Percentiles rank a stretch among this genome's conserved stretches.
phyloP scores from a whole-genome alignment of 306 rosid species.

The Coriaria nepalensis region DNA sequence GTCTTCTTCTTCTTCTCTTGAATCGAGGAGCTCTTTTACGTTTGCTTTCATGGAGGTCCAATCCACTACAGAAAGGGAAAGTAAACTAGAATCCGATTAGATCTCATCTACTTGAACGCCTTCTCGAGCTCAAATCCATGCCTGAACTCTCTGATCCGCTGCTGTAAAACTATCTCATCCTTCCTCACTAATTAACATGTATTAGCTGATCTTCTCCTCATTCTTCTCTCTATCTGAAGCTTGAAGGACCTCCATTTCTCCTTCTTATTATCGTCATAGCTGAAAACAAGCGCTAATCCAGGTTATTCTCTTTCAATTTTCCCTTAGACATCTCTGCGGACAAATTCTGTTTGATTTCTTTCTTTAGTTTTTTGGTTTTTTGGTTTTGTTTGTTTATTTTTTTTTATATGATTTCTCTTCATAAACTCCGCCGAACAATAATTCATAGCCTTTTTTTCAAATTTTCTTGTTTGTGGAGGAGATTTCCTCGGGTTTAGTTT shows the following conservation, averaged over 20 bases:
- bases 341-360: neutral
- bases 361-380: no score
- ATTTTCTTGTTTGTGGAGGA: no score
- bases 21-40: constrained; percentile 53
- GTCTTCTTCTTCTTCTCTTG: constrained; percentile 27
- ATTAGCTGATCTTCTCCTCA: constrained; percentile 17
- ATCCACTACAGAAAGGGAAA: constrained; percentile 10
- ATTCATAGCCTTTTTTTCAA: no score
- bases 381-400: no score
- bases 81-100: constrained; percentile 18
- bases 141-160: constrained; percentile 9
- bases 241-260: constrained; percentile 14
- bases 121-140: constrained; percentile 9
- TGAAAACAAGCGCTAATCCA: constrained; percentile 6
- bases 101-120: neutral
- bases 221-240: constrained; percentile 13
- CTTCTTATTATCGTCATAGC: constrained; percentile 15
- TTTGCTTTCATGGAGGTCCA: constrained; percentile 31
- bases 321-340: neutral
- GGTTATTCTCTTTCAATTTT: neutral
- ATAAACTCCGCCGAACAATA: no score
- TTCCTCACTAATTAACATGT: constrained; percentile 16
- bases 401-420: no score
- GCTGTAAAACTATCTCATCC: constrained; percentile 12
- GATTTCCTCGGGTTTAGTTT: no score